Percentiles rank a stretch among this genome's conserved stretches.
Evolutionary conservation across 1,284 basidiomycete species (phyloP).

Genomic region (Marasmius oreades): DNA sequence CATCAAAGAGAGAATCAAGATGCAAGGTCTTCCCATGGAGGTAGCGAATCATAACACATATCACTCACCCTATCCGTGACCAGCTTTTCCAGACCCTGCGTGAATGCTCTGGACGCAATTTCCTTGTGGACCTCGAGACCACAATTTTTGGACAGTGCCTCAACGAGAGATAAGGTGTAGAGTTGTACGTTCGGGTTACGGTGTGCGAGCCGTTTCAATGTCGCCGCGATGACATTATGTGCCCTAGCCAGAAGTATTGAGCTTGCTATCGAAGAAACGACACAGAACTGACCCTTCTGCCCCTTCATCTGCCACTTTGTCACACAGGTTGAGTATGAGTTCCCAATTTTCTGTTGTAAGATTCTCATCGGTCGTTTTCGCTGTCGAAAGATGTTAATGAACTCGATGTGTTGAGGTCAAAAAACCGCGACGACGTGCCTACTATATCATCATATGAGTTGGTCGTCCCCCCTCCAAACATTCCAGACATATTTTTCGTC

Average conservation of each 20-base stretch:
- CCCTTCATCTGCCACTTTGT: slow-evolving; percentile 91
- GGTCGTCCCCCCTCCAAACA: slow-evolving; percentile 63
- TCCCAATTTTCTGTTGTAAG: slow-evolving; percentile 96
- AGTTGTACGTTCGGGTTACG: slow-evolving; percentile 97
- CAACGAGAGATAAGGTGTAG: slow-evolving; percentile 85
- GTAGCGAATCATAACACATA: too few species aligned
- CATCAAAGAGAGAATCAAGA: too few species aligned
- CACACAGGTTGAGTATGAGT: slow-evolving; percentile 91
- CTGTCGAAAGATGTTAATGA: slow-evolving; percentile 36
- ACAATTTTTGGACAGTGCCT: slow-evolving; percentile 92
- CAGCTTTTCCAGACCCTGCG: slow-evolving; percentile 81
- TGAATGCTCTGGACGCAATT: slow-evolving; percentile 88
- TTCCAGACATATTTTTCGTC: slow-evolving; percentile 24
- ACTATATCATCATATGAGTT: slow-evolving; percentile 96
- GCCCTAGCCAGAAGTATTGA: slow-evolving; percentile 51
- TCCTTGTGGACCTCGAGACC: slow-evolving; percentile 81
- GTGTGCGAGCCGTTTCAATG: slow-evolving; percentile 90
- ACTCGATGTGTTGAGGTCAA: slow-evolving; percentile 3
- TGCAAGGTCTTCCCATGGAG: too few species aligned
- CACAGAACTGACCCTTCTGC: slow-evolving; percentile 62
- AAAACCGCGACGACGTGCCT: slow-evolving; percentile 49
- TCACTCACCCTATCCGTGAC: slow-evolving; percentile 80
- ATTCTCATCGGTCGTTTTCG: slow-evolving; percentile 93
- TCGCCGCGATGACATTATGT: slow-evolving; percentile 78
- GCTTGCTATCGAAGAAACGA: background rate